Base-by-base conservation (phyloP, 352 stramenopile genomes). In the Achlya hypogyna region DNA sequence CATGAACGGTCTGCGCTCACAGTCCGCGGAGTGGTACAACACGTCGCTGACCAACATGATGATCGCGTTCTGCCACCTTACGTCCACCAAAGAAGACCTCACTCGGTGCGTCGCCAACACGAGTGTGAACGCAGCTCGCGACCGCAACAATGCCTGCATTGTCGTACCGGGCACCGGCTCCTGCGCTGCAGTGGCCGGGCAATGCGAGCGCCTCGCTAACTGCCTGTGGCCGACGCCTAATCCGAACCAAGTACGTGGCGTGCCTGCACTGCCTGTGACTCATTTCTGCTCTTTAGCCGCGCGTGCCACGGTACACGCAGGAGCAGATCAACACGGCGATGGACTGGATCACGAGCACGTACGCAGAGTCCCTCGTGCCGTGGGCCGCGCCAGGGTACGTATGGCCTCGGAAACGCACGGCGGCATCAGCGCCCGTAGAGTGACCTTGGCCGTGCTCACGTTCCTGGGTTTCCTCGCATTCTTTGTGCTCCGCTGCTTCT, bases 211-310 rank as follows among this genome's bases (percentile, higher is more conserved):
- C 38, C 72, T 79, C 49, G 82, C 75, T 72, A 93, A 90, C 65
- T 93, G 84, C 79, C 88, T 90, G 65, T 93, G 84, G 84, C 76
- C 89, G 54, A 81, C 89, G 51, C 70, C 79, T 0, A 62, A 60
- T 27, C 51, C 60, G 0, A 60, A 32, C 10, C 22, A 65, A 23
- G 59, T 65, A 65, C 20, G 18, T 14, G 5, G 9, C 23, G 29
- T 32, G 6, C 6, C 20, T 56, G 28, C 28, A 16, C 18, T 10
- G 23, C 28, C 23, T 56, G 23, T 22, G 10, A 12, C 53, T 51
- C 23, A 65, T 88, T 5, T 64, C 62, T 10, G 71, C 67, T n/a
- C 69, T 75, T 5, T 70, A 70, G 40, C 70, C 70, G 0, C 79
- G 84, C 3, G 75, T 72, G 22, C 72, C 84, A 51, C 62, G 90